These are phyloP conservation scores for Morella rubra DNA, from an alignment of 306 rosid genomes.

Conservation along the genomic window DNA sequence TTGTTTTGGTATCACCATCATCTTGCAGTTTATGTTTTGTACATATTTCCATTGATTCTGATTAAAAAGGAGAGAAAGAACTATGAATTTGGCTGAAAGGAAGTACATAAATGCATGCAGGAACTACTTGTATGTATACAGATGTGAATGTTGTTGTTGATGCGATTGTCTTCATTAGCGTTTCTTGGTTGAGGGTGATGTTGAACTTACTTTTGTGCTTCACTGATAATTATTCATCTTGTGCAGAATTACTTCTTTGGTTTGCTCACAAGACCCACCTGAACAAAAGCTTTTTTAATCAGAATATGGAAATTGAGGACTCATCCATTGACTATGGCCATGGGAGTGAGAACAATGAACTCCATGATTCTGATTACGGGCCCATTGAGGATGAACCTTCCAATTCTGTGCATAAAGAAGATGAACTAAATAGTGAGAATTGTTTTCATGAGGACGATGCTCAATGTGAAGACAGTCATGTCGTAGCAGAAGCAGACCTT, in stretches of 20 bases:
- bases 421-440: slow-evolving; percentile 14
- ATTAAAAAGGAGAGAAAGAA: not conserved
- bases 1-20: not conserved
- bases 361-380: slow-evolving; percentile 8
- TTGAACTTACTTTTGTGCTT: slow-evolving; percentile 1
- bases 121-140: not conserved
- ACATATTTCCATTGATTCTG: not conserved
- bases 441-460: slow-evolving; percentile 14
- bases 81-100: not conserved
- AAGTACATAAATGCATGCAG: not conserved
- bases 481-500: slow-evolving; percentile 21
- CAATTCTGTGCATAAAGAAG: slow-evolving; percentile 30
- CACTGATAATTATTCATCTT: slow-evolving; percentile 15
- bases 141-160: not conserved
- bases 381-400: slow-evolving; percentile 25
- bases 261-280: slow-evolving; percentile 15
- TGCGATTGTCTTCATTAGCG: not conserved
- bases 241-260: slow-evolving; percentile 18
- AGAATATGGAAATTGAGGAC: slow-evolving; percentile 50
- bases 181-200: not conserved
- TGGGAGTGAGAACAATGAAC: slow-evolving; percentile 32
- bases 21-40: not conserved
- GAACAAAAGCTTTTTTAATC: slow-evolving; percentile 16
- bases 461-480: slow-evolving; percentile 8
- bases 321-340: slow-evolving; percentile 32